Percentiles rank a stretch among this genome's conserved stretches.
phyloP scores from a whole-genome alignment of 2,329 filamentous ascomycete genomes.

The Dactylella cylindrospora region DNA sequence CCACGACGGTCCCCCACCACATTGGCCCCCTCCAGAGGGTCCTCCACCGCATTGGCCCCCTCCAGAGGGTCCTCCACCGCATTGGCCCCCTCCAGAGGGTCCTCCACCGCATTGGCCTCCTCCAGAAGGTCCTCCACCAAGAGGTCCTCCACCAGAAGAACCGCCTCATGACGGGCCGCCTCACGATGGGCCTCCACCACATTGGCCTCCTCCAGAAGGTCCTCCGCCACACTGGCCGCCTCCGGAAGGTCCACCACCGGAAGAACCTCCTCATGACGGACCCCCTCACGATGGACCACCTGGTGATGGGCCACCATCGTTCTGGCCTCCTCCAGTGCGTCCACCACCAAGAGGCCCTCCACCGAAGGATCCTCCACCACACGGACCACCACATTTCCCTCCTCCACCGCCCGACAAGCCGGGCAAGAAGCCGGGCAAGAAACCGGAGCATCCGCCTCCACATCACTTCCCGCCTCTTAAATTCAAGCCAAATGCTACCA shows the following conservation, averaged over 20 bases:
- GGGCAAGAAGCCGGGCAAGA: not conserved
- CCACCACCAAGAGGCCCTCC: not conserved
- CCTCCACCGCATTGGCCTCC: too few relatives aligned
- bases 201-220: not conserved
- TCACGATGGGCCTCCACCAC: not conserved
- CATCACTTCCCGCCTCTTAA: not conserved
- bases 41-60: too few relatives aligned
- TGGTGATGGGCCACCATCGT: constrained; percentile 6
- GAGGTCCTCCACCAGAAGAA: not conserved
- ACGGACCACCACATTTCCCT: constrained; percentile 4
- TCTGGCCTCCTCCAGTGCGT: not conserved
- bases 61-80: too few relatives aligned
- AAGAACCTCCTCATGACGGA: not conserved
- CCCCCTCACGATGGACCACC: constrained; percentile 1
- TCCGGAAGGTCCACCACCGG: too few relatives aligned
- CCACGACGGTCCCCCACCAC: not conserved
- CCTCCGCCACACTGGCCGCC: constrained; percentile 2
- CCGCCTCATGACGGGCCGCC: constrained; percentile 9
- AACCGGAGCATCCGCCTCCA: not conserved
- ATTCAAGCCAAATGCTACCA: constrained; percentile 62
- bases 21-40: too few relatives aligned
- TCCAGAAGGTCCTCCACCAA: too few relatives aligned
- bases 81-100: constrained; percentile 9
- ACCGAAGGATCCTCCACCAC: constrained; percentile 3
- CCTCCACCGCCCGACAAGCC: constrained; percentile 2